Evolutionary conservation across 179 eudicot species (phyloP).

Genomic region (Silene noctiflora): DNA sequence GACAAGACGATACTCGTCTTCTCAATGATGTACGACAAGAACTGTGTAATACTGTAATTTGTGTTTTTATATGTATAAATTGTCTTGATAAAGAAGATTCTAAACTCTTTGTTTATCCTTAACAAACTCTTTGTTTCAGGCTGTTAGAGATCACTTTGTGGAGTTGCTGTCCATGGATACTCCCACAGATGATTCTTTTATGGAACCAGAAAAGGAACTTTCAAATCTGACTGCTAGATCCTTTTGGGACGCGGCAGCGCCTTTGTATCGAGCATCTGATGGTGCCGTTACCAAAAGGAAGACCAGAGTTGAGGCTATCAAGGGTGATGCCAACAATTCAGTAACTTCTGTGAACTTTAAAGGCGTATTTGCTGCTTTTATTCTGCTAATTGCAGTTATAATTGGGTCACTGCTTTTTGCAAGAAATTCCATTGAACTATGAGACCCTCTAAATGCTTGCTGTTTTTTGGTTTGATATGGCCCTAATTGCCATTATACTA

Average conservation of each 20-base stretch:
- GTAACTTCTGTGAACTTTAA: conserved; percentile 23
- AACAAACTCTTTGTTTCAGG: conserved; percentile 32
- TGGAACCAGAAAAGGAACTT: conserved; percentile 60
- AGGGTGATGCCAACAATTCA: conserved; percentile 19
- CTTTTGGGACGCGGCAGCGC: conserved; percentile 52
- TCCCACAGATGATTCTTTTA: conserved; percentile 48
- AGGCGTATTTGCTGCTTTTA: conserved; percentile 35
- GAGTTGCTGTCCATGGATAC: conserved; percentile 73
- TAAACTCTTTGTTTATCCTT: too few relatives aligned
- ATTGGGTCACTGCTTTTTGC: conserved; percentile 44
- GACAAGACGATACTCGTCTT: not conserved
- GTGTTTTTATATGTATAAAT: not conserved
- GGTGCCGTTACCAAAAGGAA: conserved; percentile 21
- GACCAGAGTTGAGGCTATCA: conserved; percentile 12
- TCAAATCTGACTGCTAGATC: conserved; percentile 38
- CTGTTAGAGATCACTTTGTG: conserved; percentile 58
- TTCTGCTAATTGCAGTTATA: conserved; percentile 51
- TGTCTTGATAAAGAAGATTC: too few relatives aligned
- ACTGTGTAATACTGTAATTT: not conserved
- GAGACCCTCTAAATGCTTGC: not conserved
- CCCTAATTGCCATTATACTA: too few relatives aligned
- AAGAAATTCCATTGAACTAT: conserved; percentile 20
- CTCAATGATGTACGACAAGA: not conserved
- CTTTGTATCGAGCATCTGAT: conserved; percentile 30
- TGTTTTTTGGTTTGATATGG: not conserved